Percentiles rank a stretch among this genome's conserved stretches.
These are phyloP conservation scores for Erodium chrysanthum DNA, from an alignment of 441 rosid genomes.

Conservation along the genomic window DNA sequence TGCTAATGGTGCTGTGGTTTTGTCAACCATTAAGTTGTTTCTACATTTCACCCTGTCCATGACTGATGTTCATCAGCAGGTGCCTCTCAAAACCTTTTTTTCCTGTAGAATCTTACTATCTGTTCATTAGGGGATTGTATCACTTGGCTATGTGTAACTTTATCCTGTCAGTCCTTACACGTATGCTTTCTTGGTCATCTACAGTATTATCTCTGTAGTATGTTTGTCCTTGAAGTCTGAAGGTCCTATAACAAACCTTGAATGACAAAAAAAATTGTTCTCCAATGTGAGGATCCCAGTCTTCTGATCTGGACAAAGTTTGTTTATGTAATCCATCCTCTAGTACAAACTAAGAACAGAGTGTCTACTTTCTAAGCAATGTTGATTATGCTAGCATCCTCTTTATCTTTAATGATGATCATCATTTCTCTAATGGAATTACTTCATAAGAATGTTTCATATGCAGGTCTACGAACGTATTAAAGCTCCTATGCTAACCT, in stretches of 20 bases:
- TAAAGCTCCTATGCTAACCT: constrained; percentile 88
- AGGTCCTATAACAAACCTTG: neutral
- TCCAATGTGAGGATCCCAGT: neutral
- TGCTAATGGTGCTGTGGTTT: constrained; percentile 97
- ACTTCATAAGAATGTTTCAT: constrained; percentile 19
- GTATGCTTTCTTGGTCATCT: neutral
- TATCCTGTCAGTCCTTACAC: too few relatives aligned
- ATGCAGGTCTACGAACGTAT: constrained; percentile 85
- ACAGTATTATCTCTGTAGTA: constrained; percentile 6
- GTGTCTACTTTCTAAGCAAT: neutral
- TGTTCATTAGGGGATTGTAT: neutral
- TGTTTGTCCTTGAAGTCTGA: neutral
- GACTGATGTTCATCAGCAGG: constrained; percentile 97
- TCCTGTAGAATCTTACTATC: constrained; percentile 8
- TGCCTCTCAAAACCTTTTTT: constrained; percentile 18
- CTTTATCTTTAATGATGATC: constrained; percentile 9
- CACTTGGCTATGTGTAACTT: neutral
- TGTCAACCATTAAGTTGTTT: constrained; percentile 78
- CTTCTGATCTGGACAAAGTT: neutral
- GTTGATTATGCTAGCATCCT: neutral
- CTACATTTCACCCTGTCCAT: constrained; percentile 80
- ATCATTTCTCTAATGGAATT: constrained; percentile 11
- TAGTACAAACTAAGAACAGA: neutral
- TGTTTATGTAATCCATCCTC: neutral
- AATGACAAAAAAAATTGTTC: neutral